Evolutionary conservation across 106 monocot species (phyloP), one percentile per base, ranked within the genome.

Genomic region (Apostasia ramifera): DNA sequence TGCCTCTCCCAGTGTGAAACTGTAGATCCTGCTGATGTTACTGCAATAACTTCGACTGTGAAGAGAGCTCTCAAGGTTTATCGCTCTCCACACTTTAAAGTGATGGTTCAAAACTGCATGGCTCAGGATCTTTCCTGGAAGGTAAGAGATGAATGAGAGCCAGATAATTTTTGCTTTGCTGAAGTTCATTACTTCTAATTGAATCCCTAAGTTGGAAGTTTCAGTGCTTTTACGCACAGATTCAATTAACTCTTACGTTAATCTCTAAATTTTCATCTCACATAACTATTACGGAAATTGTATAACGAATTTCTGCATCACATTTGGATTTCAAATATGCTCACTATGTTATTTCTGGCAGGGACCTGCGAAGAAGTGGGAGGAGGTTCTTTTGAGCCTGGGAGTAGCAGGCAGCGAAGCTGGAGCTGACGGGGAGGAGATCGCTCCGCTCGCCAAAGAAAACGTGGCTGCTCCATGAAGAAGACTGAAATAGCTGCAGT

Each of bases 71-170:
- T 86, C 2, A 73, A 71, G n/a, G 75, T 79, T 63, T 79, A 84
- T 10, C 84, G 86, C 5, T 89, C 95, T 11, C 75, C 77, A 14
- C 67, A 74, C 14, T 89, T 86, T 57, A 45, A 3, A 4, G 67
- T 80, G 76, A 92, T 97, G 86, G 73, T 97, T 48, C 84, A 79
- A 77, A 97, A 86, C 68, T 97, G 92, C 81, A 92, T 97, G 95
- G 84, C 74, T 68, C 81, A 77, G 69, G 95, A 97, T 59, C 84
- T 92, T 64, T 97, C 95, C 15, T 97, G 95, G 95, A 89, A 97
- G 89, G 91, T 91, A 41, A 64, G 64, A 37, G 54, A 44, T 54
- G 44, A 65, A 55, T 12, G 0, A 40, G 38, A 39, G 61, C 15
- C 15, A 12, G 26, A 26, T 26, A 26, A 26, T 26, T 26, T 26